Evolutionary conservation across 495 filamentous ascomycete genomes (phyloP).

Genomic region (Penicillium tannophilum): DNA sequence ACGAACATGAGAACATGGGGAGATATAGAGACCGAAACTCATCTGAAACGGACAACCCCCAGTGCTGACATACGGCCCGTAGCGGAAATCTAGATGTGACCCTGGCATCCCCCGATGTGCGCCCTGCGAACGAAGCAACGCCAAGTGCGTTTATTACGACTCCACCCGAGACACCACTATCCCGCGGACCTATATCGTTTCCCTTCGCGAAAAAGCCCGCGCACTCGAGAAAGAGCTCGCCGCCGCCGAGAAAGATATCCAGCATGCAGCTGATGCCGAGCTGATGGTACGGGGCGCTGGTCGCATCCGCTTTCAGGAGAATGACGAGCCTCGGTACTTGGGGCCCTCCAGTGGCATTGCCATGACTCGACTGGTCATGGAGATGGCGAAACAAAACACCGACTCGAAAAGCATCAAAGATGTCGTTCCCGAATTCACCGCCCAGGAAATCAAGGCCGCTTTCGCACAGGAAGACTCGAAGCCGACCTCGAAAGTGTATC

Average conservation of each 20-base stretch:
- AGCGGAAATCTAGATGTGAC: conserved; percentile 95
- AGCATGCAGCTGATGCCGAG: conserved; percentile 70
- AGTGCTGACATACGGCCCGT: conserved; percentile 1
- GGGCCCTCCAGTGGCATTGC: conserved; percentile 92
- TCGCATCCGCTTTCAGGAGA: conserved; percentile 75
- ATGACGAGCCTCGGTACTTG: conserved; percentile 83
- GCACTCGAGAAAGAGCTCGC: conserved; percentile 74
- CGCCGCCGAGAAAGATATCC: conserved; percentile 61
- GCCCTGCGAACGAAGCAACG: conserved; percentile 89
- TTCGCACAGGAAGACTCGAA: conserved; percentile 59
- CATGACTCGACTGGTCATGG: conserved; percentile 91
- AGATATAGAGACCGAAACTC: neutral
- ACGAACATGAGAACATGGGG: neutral
- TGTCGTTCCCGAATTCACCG: conserved; percentile 72
- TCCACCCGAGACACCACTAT: conserved; percentile 76
- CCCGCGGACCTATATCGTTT: conserved; percentile 82
- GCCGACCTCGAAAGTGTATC: conserved; percentile 70
- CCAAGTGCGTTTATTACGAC: conserved; percentile 91
- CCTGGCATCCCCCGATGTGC: conserved; percentile 84
- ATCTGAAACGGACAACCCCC: neutral
- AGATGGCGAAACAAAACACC: conserved; percentile 86
- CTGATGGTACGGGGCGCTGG: conserved; percentile 81
- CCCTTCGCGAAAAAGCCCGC: conserved; percentile 79
- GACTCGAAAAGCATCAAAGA: conserved; percentile 84
- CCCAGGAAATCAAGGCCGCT: conserved; percentile 57